Percentiles rank a stretch among this genome's conserved stretches.
Evolutionary conservation across 2,329 filamentous ascomycete genomes (phyloP).

Genomic region (Aspergillus cejpii): DNA sequence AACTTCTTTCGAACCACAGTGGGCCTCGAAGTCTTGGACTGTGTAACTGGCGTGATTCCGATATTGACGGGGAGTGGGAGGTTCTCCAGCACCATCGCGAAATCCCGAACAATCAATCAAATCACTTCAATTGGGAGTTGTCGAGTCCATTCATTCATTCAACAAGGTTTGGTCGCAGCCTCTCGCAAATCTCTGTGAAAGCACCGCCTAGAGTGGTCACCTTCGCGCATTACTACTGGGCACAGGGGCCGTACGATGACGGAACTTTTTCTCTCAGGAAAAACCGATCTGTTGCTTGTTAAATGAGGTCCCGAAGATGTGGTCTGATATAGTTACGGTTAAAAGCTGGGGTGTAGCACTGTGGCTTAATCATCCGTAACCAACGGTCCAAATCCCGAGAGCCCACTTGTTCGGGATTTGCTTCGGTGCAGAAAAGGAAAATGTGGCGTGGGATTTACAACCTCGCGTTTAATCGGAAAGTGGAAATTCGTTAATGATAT

Average conservation of each 20-base stretch:
- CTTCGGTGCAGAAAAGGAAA: conserved; percentile 9
- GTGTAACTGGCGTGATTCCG: conserved; percentile 17
- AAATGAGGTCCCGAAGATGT: conserved; percentile 14
- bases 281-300: conserved; percentile 6
- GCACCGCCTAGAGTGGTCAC: neutral
- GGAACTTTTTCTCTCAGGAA: neutral
- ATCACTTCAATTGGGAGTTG: neutral
- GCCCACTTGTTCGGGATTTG: conserved; percentile 31
- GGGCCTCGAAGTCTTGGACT: conserved; percentile 23
- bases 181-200: neutral
- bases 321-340: conserved; percentile 25
- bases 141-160: neutral
- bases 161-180: neutral
- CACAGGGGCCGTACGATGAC: neutral
- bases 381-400: conserved; percentile 31
- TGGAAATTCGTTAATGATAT: neutral
- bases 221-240: conserved; percentile 2
- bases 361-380: conserved; percentile 28
- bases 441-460: conserved; percentile 12
- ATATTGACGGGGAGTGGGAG: conserved; percentile 11
- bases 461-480: conserved; percentile 12
- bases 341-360: conserved; percentile 12
- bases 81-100: conserved; percentile 22
- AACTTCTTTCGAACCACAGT: conserved; percentile 39
- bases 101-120: conserved; percentile 1